Percentiles rank a stretch among this genome's conserved stretches.
These are phyloP conservation scores for Lasiodiplodia sp. DNA, from an alignment of 2,329 filamentous ascomycete genomes.

Conservation along the genomic window DNA sequence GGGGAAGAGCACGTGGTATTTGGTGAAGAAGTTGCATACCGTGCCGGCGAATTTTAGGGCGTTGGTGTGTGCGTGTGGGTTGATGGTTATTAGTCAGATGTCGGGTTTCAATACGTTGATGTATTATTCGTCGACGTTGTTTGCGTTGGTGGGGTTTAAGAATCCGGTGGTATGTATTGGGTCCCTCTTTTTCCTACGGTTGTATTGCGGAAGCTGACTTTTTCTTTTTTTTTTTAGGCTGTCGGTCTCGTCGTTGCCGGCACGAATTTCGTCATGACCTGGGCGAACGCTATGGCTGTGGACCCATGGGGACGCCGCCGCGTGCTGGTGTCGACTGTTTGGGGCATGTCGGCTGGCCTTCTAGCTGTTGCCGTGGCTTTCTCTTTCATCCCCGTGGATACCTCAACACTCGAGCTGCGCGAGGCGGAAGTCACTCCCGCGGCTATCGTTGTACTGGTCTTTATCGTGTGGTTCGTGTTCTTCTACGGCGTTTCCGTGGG, in stretches of 20 bases:
- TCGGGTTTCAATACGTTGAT: constrained; percentile 56
- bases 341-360: constrained; percentile 55
- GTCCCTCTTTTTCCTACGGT: too few species aligned
- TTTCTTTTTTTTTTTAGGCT: constrained; percentile 39
- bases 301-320: constrained; percentile 56
- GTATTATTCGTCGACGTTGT: constrained; percentile 55
- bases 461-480: constrained; percentile 53
- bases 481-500: constrained; percentile 57
- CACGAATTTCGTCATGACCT: constrained; percentile 60
- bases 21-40: constrained; percentile 56
- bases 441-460: constrained; percentile 50
- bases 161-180: constrained; percentile 48
- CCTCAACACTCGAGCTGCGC: constrained; percentile 50
- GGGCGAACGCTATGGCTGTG: constrained; percentile 56
- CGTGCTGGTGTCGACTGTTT: constrained; percentile 54
- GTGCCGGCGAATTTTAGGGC: constrained; percentile 55
- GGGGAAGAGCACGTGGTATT: constrained; percentile 52
- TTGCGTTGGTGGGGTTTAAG: constrained; percentile 58
- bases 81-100: constrained; percentile 62
- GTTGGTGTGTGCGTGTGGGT: constrained; percentile 55
- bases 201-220: too few species aligned
- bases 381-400: constrained; percentile 53
- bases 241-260: constrained; percentile 55
- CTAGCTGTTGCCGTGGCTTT: constrained; percentile 55
- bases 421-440: constrained; percentile 43